Conservation (phyloP, 768 basidiomycete species). For the Sarcodon aspratus region DNA sequence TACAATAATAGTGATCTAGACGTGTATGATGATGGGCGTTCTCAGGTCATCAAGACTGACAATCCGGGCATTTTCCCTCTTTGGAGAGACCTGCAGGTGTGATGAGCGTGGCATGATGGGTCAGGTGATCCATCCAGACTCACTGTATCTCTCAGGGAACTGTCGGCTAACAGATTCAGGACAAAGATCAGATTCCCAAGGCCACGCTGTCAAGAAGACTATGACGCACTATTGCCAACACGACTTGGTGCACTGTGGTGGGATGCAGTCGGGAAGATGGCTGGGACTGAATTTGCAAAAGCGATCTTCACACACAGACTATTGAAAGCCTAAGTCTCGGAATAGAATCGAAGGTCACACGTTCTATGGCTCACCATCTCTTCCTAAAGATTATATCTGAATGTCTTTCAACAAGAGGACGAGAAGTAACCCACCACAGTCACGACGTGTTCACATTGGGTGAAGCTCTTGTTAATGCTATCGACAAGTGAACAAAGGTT, state of each 20-base stretch:
- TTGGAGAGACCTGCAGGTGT: too few species aligned
- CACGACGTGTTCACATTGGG: constrained; percentile 44
- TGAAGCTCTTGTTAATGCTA: constrained; percentile 30
- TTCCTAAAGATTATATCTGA: constrained; percentile 29
- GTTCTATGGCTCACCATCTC: constrained; percentile 33
- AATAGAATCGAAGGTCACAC: constrained; percentile 8
- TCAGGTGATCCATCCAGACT: constrained; percentile 13
- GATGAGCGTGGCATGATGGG: too few species aligned
- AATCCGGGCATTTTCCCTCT: too few species aligned
- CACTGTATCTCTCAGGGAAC: constrained; percentile 63
- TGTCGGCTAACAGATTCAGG: constrained; percentile 34
- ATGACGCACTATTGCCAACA: constrained; percentile 71
- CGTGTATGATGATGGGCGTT: too few species aligned
- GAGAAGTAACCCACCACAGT: constrained; percentile 8
- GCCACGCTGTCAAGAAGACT: constrained; percentile 4
- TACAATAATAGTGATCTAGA: too few species aligned
- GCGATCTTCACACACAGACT: constrained; percentile 57
- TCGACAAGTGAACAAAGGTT: too few species aligned
- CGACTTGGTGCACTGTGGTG: constrained; percentile 41
- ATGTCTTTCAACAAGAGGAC: too few species aligned
- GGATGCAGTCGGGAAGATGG: constrained; percentile 48
- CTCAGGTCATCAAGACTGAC: too few species aligned
- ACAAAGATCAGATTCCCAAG: constrained; percentile 2
- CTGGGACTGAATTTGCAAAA: constrained; percentile 61
- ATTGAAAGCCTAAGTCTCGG: constrained; percentile 7